A percentile compares a stretch with the other conserved stretches of the same genome.
phyloP scores from a whole-genome alignment of 352 stramenopile genomes.

The Globisporangium alternatum region DNA sequence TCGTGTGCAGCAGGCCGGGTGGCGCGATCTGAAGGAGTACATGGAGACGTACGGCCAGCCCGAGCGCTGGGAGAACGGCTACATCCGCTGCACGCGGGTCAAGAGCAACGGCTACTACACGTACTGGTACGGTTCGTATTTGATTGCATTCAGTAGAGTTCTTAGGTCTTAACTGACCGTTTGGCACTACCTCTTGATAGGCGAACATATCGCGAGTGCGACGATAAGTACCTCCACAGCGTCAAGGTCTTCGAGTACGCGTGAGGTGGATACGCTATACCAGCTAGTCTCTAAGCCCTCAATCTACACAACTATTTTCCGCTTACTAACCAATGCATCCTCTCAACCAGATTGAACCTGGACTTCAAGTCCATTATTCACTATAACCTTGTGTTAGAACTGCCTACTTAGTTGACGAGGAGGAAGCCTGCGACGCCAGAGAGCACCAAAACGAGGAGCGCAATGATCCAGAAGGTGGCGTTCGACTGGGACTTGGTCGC shows the following conservation, averaged over 20 bases:
- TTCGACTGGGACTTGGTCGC: constrained; percentile 14
- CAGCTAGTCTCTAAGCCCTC: background rate
- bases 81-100: constrained; percentile 74
- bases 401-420: constrained; percentile 9
- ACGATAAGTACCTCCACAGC: constrained; percentile 79
- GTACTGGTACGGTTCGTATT: constrained; percentile 44
- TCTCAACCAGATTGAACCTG: background rate
- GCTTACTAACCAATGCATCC: background rate
- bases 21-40: constrained; percentile 79
- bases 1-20: constrained; percentile 68
- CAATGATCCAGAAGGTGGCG: constrained; percentile 35
- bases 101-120: constrained; percentile 85
- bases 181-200: constrained; percentile 13
- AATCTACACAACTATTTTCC: background rate
- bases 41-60: constrained; percentile 72
- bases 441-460: constrained; percentile 33
- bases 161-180: background rate
- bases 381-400: background rate
- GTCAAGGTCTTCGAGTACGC: constrained; percentile 81
- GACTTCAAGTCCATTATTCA: background rate
- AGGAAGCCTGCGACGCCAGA: constrained; percentile 33
- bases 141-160: too few species aligned
- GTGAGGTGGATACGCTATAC: constrained; percentile 12
- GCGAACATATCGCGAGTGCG: constrained; percentile 66
- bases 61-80: constrained; percentile 71